Evolutionary conservation across 371 early-diverging fungal species (phyloP).

Genomic region (Haplosporangium sp.): DNA sequence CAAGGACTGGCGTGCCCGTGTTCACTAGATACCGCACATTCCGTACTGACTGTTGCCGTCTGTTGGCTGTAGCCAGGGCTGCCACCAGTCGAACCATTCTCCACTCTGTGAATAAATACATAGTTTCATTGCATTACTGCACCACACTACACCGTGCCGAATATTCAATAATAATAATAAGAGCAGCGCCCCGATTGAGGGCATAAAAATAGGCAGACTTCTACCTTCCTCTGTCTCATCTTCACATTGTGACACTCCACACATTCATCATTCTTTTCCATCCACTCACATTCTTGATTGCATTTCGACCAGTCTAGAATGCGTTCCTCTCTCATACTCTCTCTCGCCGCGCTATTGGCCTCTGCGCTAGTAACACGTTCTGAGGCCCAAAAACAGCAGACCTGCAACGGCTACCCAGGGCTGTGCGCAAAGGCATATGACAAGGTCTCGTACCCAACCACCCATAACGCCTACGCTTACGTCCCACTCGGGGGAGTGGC

Average conservation of each 20-base stretch:
- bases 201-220: too few species aligned
- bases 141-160: too few species aligned
- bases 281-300: background rate
- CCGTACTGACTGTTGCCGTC: too few species aligned
- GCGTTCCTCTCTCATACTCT: conserved; percentile 37
- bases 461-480: conserved; percentile 81
- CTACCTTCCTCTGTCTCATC: too few species aligned
- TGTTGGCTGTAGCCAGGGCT: too few species aligned
- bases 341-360: conserved; percentile 10
- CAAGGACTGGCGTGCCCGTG: too few species aligned
- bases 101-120: too few species aligned
- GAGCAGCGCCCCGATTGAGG: too few species aligned
- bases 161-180: too few species aligned
- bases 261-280: background rate
- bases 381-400: conserved; percentile 46
- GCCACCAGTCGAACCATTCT: too few species aligned
- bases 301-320: conserved; percentile 3
- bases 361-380: conserved; percentile 11
- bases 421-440: conserved; percentile 71
- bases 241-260: background rate
- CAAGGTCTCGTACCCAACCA: conserved; percentile 69
- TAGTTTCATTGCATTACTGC: too few species aligned
- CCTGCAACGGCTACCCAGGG: conserved; percentile 79
- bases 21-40: too few species aligned
- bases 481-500: conserved; percentile 60